Base-by-base conservation (phyloP, 495 filamentous ascomycete genomes). In the Aspergillus steynii region DNA sequence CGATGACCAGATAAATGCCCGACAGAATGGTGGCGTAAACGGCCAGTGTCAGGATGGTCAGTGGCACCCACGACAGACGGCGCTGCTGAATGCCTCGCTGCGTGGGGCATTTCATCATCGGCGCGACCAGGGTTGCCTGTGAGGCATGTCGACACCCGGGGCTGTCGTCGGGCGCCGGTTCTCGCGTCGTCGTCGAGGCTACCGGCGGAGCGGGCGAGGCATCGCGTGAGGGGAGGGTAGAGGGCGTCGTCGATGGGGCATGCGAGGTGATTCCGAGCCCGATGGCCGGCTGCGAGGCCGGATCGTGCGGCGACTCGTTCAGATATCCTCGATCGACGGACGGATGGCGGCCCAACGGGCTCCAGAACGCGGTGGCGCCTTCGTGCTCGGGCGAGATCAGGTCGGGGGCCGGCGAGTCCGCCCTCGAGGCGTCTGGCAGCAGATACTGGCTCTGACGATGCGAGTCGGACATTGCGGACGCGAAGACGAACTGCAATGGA, bases 21-120 rank as follows among this genome's bases (percentile, higher is more conserved):
- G 88, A 90, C 31, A 89, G 77, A 1, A 86, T 34, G 0, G 87
- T 91, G 0, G 88, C 87, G 65, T 88, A 91, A 14, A 91, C 55
- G 5, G 87, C 85, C 3, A 92, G 73, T 0, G 84, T 51, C 27
- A 89, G 58, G 15, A 91, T 74, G 0, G 82, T 77, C 0, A 86
- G 62, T 3, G 83, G 83, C 7, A 90, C 68, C 83, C 86, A 89
- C 54, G 79, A 82, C 29, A 73, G 65, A 9, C 83, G 78, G 9
- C 70, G 62, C 31, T 76, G 68, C 3, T 71, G 61, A n/a, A 77
- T 66, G 0, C 53, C 53, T 7, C 53, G 2, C 12, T 61, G 68
- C 26, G 60, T 69, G 1, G 72, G 68, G 29, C 72, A 74, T 29
- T 62, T 61, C 12, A 51, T 46, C 25, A 46, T 42, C 29, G 1